Conservation (phyloP, 768 basidiomycete species). For the Leccinum olivaceopallidum region DNA sequence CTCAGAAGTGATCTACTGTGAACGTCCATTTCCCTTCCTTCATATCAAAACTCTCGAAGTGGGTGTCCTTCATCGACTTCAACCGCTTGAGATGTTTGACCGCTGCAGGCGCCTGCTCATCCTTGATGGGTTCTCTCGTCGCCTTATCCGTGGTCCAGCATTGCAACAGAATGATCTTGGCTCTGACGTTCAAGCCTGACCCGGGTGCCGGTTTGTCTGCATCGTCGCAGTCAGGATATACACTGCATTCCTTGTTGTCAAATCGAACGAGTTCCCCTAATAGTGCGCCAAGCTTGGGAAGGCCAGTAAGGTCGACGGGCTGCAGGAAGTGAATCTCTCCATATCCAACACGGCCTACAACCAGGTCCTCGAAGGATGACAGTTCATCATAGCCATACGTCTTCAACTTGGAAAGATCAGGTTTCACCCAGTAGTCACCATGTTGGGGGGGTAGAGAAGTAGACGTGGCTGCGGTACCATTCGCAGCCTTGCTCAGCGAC, state of each 20-base stretch:
- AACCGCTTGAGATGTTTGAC: slow-evolving; percentile 78
- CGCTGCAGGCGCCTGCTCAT: slow-evolving; percentile 66
- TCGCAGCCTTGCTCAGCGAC: slow-evolving; percentile 31
- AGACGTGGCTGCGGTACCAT: slow-evolving; percentile 22
- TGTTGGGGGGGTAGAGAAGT: slow-evolving; percentile 54
- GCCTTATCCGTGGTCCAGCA: slow-evolving; percentile 94
- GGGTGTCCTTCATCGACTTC: slow-evolving; percentile 82
- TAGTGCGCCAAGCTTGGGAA: slow-evolving; percentile 76
- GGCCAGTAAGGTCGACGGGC: slow-evolving; percentile 83
- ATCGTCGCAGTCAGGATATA: slow-evolving; percentile 91
- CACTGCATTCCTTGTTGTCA: slow-evolving; percentile 88
- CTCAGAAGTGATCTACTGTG: slow-evolving; percentile 88
- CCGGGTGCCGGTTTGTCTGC: slow-evolving; percentile 82
- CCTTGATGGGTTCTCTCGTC: slow-evolving; percentile 86
- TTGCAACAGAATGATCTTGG: slow-evolving; percentile 69
- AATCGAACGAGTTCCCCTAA: slow-evolving; percentile 88
- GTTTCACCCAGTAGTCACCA: slow-evolving; percentile 92
- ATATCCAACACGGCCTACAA: slow-evolving; percentile 89
- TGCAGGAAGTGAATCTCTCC: slow-evolving; percentile 84
- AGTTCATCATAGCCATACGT: slow-evolving; percentile 73
- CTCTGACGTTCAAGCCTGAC: slow-evolving; percentile 86
- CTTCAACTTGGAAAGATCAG: slow-evolving; percentile 71
- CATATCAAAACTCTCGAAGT: slow-evolving; percentile 79
- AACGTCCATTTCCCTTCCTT: slow-evolving; percentile 91
- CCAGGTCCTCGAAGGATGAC: slow-evolving; percentile 69